These are phyloP conservation scores for Lumnitzera racemosa DNA, from an alignment of 345 rosid genomes.

Conservation along the genomic window DNA sequence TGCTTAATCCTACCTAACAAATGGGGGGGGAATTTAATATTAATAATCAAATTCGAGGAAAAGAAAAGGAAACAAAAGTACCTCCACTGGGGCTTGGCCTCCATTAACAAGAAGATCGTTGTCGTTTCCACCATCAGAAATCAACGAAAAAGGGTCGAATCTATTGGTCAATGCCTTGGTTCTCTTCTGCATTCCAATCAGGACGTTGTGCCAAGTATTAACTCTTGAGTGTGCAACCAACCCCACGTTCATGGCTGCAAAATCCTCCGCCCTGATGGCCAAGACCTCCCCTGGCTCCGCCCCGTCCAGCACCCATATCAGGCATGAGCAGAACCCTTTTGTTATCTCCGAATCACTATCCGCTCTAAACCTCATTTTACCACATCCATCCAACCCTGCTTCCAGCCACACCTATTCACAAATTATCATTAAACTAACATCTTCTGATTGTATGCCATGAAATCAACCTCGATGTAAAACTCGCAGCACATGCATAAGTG, in stretches of 20 bases:
- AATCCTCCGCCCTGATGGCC: conserved; percentile 55
- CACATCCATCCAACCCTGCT: conserved; percentile 37
- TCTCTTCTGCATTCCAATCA: conserved; percentile 55
- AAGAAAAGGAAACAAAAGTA: too few relatives aligned
- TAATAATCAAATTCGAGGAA: too few relatives aligned
- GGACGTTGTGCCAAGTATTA: conserved; percentile 78
- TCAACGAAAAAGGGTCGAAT: too few relatives aligned
- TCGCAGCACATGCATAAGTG: too few relatives aligned
- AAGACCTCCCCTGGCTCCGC: conserved; percentile 71
- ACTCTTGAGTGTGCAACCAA: conserved; percentile 59
- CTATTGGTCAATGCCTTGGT: conserved; percentile 22
- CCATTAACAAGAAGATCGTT: too few relatives aligned
- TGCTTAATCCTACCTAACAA: too few relatives aligned
- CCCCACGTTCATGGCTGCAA: conserved; percentile 71
- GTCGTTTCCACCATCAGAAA: too few relatives aligned
- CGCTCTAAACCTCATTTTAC: conserved; percentile 60
- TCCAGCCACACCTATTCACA: conserved; percentile 50
- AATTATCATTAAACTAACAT: too few relatives aligned
- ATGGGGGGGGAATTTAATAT: too few relatives aligned
- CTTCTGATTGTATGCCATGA: too few relatives aligned
- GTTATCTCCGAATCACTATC: conserved; percentile 93
- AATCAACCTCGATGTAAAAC: too few relatives aligned
- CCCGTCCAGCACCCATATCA: conserved; percentile 74
- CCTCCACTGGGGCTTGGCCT: too few relatives aligned
- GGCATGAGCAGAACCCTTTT: conserved; percentile 66